A percentile compares a stretch with the other conserved stretches of the same genome.
These are phyloP conservation scores for Tuctoria greenei DNA, from an alignment of 176 grass and related monocot genomes.

Conservation along the genomic window DNA sequence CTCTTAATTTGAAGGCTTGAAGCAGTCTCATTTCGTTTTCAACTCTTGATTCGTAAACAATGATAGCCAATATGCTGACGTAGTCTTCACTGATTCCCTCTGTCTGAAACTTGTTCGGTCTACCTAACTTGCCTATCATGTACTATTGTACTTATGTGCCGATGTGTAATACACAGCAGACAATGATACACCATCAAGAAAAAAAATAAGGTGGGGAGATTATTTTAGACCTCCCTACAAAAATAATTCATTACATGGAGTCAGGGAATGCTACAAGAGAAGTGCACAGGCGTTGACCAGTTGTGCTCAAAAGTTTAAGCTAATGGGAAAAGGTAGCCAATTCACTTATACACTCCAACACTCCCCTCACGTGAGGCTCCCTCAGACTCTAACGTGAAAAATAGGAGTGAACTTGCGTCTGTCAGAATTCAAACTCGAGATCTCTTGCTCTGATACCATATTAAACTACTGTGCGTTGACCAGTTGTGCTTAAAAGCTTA, in stretches of 20 bases:
- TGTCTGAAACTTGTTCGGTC: neutral
- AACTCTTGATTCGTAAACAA: neutral
- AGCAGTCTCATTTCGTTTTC: neutral
- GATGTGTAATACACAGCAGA: neutral
- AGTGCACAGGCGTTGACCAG: too few relatives aligned
- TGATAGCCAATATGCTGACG: neutral
- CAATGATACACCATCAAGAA: neutral
- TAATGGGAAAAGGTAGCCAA: too few relatives aligned
- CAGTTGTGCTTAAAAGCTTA: too few relatives aligned
- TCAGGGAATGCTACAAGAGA: neutral
- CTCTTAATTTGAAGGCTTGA: conserved; percentile 2
- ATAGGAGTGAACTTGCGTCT: too few relatives aligned
- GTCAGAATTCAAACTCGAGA: too few relatives aligned
- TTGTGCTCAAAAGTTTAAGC: too few relatives aligned
- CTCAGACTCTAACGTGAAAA: too few relatives aligned
- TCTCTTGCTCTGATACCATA: too few relatives aligned
- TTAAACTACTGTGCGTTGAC: too few relatives aligned
- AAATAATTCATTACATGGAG: neutral
- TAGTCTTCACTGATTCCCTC: neutral
- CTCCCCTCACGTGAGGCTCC: too few relatives aligned
- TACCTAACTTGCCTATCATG: neutral
- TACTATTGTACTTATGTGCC: neutral
- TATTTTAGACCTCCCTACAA: too few relatives aligned
- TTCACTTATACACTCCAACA: too few relatives aligned
- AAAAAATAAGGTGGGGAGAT: neutral